Evolutionary conservation across 2,329 filamentous ascomycete species (phyloP).

Genomic region (Penicillium oxalicum): DNA sequence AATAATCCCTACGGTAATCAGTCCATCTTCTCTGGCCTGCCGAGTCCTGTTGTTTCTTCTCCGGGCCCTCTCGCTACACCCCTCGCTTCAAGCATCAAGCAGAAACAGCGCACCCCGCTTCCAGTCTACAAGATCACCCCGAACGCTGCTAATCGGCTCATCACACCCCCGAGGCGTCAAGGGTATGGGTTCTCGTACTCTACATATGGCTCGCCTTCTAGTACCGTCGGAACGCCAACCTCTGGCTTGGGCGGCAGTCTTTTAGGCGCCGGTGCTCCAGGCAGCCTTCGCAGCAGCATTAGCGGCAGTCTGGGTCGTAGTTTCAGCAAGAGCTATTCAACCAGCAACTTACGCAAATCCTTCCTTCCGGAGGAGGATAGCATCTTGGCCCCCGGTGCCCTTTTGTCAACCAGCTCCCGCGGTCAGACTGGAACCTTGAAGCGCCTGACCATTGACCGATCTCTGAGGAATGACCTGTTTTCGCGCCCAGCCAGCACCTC

Average conservation of each 20-base stretch:
- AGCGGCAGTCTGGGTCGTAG: conserved; percentile 59
- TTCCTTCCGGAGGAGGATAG: conserved; percentile 74
- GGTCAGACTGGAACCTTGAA: conserved; percentile 70
- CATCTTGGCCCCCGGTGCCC: conserved; percentile 77
- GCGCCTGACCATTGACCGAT: conserved; percentile 86
- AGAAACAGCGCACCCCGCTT: conserved; percentile 71
- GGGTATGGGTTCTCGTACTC: conserved; percentile 93
- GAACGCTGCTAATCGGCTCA: conserved; percentile 68
- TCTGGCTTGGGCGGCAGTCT: conserved; percentile 11
- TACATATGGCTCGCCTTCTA: conserved; percentile 76
- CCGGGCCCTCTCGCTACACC: conserved; percentile 90
- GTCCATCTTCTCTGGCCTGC: conserved; percentile 72
- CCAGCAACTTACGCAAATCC: conserved; percentile 75
- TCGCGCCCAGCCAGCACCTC: conserved; percentile 35
- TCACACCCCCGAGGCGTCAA: conserved; percentile 72
- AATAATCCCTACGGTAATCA: conserved; percentile 85
- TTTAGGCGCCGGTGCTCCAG: conserved; percentile 23
- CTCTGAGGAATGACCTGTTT: conserved; percentile 64
- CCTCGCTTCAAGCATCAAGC: conserved; percentile 67
- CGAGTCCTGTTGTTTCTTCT: conserved; percentile 57
- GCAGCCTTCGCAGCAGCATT: conserved; percentile 33
- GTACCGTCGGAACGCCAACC: conserved; percentile 60
- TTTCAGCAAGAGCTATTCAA: conserved; percentile 81
- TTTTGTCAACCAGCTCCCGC: conserved; percentile 63
- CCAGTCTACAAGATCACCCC: conserved; percentile 86